These are phyloP conservation scores for Arthrobotrys megalospora DNA, from an alignment of 2,329 filamentous ascomycete species.

Conservation along the genomic window DNA sequence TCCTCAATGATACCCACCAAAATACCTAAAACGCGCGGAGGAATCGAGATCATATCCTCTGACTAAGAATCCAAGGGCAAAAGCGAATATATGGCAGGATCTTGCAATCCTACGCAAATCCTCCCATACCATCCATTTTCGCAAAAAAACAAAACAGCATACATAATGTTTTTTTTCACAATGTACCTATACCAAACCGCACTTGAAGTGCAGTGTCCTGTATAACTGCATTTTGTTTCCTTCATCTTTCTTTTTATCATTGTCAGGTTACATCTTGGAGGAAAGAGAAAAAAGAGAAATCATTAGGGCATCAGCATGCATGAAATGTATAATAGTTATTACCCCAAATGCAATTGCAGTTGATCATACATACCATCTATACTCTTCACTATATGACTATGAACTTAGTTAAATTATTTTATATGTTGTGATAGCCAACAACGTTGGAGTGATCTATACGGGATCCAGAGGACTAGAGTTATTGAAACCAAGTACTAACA, in stretches of 20 bases:
- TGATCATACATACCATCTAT: slow-evolving; percentile 10
- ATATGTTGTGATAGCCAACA: too few relatives aligned
- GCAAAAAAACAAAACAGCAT: slow-evolving; percentile 21
- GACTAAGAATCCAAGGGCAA: background rate
- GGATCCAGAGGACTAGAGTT: too few relatives aligned
- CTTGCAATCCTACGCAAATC: too few relatives aligned
- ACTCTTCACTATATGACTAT: background rate
- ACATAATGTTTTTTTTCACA: slow-evolving; percentile 5
- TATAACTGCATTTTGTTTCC: slow-evolving; percentile 17
- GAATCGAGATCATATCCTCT: background rate
- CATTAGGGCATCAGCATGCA: slow-evolving; percentile 22
- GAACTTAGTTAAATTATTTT: too few relatives aligned
- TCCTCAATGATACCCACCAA: background rate
- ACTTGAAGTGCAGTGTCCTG: slow-evolving; percentile 37
- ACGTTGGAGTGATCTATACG: too few relatives aligned
- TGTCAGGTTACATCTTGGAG: slow-evolving; percentile 21
- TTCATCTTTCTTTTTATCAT: slow-evolving; percentile 21
- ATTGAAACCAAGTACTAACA: too few relatives aligned
- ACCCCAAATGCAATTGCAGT: slow-evolving; percentile 33
- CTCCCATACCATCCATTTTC: slow-evolving; percentile 8
- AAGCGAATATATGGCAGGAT: slow-evolving; percentile 17
- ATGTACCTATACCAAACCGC: slow-evolving; percentile 40
- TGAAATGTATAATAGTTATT: slow-evolving; percentile 55
- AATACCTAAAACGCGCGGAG: background rate
- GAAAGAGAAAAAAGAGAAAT: slow-evolving; percentile 17